Percentiles rank a stretch among this genome's conserved stretches.
Evolutionary conservation across 345 rosid species (phyloP).

Genomic region (Hibiscus mutabilis): DNA sequence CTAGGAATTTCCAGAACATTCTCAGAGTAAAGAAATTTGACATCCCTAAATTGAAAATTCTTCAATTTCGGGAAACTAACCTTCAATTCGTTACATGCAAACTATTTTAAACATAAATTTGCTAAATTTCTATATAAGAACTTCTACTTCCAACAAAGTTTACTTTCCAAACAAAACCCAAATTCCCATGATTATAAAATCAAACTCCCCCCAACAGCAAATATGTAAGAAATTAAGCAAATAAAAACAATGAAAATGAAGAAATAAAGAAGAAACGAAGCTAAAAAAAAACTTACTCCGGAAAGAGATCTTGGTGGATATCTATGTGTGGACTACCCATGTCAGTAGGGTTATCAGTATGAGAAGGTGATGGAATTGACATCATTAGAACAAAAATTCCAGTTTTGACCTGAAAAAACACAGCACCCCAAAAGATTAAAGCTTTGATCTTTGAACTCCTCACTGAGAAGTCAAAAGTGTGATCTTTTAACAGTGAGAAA

Average conservation of each 20-base stretch:
- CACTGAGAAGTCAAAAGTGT: not conserved
- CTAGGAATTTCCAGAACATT: not conserved
- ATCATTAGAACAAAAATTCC: not conserved
- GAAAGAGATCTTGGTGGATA: constrained; percentile 10
- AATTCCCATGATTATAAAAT: not conserved
- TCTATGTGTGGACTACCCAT: not conserved
- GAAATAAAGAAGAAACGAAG: not conserved
- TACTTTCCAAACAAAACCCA: not conserved
- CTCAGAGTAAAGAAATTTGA: not conserved
- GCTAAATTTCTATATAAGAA: not conserved
- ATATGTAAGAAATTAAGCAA: not conserved
- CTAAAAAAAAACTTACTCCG: constrained; percentile 5
- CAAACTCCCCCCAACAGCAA: not conserved
- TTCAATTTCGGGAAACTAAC: not conserved
- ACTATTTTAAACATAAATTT: not conserved
- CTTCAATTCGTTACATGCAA: not conserved
- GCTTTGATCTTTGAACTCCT: not conserved
- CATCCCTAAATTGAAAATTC: not conserved
- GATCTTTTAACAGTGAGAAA: not conserved
- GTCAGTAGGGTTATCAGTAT: not conserved
- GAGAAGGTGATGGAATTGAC: constrained; percentile 13
- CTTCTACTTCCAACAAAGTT: not conserved
- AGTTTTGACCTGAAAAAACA: not conserved
- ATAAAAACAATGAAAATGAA: not conserved
- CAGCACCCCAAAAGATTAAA: constrained; percentile 1